Percentiles rank a stretch among this genome's conserved stretches.
phyloP scores from a whole-genome alignment of 2,329 filamentous ascomycete species.

The Dothideomycetes sp. region DNA sequence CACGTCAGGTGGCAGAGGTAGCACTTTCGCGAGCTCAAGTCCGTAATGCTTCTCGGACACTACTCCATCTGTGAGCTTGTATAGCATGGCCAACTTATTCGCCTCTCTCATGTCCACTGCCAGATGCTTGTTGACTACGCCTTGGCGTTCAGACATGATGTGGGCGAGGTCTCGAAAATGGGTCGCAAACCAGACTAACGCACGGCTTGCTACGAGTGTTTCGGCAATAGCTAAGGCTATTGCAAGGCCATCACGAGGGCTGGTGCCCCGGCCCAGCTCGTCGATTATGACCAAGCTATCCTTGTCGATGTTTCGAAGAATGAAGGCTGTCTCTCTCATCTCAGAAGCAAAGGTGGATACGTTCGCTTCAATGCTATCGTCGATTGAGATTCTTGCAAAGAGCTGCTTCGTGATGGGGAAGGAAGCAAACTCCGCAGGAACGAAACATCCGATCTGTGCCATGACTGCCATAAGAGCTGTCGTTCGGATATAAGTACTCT shows the following conservation, averaged over 20 bases:
- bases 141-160: slow-evolving; percentile 63
- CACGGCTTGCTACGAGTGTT: slow-evolving; percentile 66
- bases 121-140: slow-evolving; percentile 76
- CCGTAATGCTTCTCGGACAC: slow-evolving; percentile 71
- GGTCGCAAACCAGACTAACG: slow-evolving; percentile 85
- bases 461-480: slow-evolving; percentile 80
- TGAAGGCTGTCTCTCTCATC: slow-evolving; percentile 94
- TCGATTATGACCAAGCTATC: slow-evolving; percentile 65
- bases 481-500: slow-evolving; percentile 87
- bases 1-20: slow-evolving; percentile 61
- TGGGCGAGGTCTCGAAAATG: slow-evolving; percentile 79
- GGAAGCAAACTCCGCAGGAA: slow-evolving; percentile 75
- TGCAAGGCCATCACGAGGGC: slow-evolving; percentile 75
- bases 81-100: slow-evolving; percentile 74
- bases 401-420: slow-evolving; percentile 74
- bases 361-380: slow-evolving; percentile 83
- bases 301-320: slow-evolving; percentile 70
- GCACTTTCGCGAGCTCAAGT: slow-evolving; percentile 65
- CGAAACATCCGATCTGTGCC: slow-evolving; percentile 86
- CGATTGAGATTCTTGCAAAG: slow-evolving; percentile 77
- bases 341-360: slow-evolving; percentile 89
- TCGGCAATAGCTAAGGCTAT: slow-evolving; percentile 89
- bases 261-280: slow-evolving; percentile 73
- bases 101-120: slow-evolving; percentile 51
- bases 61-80: slow-evolving; percentile 66